phyloP scores from a whole-genome alignment of 1,284 basidiomycete genomes.

The Tilletia setariae region DNA sequence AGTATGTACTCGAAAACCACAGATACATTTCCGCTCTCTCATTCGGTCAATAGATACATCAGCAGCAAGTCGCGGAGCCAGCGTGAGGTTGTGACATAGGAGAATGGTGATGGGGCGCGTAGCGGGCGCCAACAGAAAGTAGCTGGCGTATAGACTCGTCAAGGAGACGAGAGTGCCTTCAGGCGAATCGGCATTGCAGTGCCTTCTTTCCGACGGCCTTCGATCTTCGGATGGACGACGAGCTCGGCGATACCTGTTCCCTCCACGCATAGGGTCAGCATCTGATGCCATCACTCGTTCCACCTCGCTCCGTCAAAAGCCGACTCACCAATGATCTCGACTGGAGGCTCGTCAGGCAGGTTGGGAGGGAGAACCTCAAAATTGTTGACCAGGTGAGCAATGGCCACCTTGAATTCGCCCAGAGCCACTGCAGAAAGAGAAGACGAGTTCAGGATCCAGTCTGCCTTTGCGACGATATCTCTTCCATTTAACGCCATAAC shows the following conservation, averaged over 20 bases:
- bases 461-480: not conserved
- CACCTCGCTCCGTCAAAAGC: not conserved
- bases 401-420: not conserved
- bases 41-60: too few relatives aligned
- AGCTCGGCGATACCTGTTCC: not conserved
- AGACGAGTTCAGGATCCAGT: not conserved
- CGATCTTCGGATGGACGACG: not conserved
- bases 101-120: too few relatives aligned
- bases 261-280: too few relatives aligned
- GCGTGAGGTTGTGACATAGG: too few relatives aligned
- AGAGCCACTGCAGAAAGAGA: not conserved
- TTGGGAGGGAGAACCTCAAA: conserved; percentile 3
- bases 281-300: not conserved
- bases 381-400: not conserved
- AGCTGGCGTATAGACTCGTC: too few relatives aligned
- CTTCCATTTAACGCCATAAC: not conserved
- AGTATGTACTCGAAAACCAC: too few relatives aligned
- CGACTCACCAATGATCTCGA: conserved; percentile 3
- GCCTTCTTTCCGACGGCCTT: not conserved
- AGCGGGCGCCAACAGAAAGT: too few relatives aligned
- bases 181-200: not conserved
- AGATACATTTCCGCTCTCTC: too few relatives aligned
- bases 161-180: too few relatives aligned
- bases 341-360: not conserved
- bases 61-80: too few relatives aligned